A percentile compares a stretch with the other conserved stretches of the same genome.
Conservation (phyloP, 805 yeast species). For the Pichia heedii region DNA sequence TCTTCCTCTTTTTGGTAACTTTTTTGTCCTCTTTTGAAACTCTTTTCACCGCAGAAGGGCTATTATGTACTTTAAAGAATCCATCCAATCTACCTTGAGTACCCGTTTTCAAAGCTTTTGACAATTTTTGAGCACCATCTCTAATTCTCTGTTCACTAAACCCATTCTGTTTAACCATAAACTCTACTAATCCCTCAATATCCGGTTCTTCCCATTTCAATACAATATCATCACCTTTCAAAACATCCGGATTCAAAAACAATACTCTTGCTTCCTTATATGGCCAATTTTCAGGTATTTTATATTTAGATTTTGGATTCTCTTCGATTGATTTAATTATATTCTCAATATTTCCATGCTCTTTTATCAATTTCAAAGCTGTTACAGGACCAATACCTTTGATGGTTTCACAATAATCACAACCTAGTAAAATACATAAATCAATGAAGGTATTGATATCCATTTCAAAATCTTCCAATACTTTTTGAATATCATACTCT, state of each 20-base stretch:
- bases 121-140: slow-evolving; percentile 76
- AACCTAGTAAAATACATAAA: slow-evolving; percentile 85
- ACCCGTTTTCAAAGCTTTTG: slow-evolving; percentile 75
- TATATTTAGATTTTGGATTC: slow-evolving; percentile 55
- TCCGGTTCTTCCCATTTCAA: slow-evolving; percentile 89
- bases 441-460: slow-evolving; percentile 72
- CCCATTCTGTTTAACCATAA: slow-evolving; percentile 79
- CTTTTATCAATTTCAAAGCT: slow-evolving; percentile 79
- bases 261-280: slow-evolving; percentile 78
- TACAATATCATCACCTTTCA: slow-evolving; percentile 48
- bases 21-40: slow-evolving; percentile 24
- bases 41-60: slow-evolving; percentile 30
- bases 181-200: slow-evolving; percentile 71
- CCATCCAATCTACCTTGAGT: slow-evolving; percentile 91
- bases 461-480: slow-evolving; percentile 71
- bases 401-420: slow-evolving; percentile 95
- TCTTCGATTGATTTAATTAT: slow-evolving; percentile 57
- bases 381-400: slow-evolving; percentile 95
- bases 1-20: slow-evolving; percentile 12
- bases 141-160: slow-evolving; percentile 88
- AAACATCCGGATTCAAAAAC: slow-evolving; percentile 76
- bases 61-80: slow-evolving; percentile 58
- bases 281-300: slow-evolving; percentile 94
- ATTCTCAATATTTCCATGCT: slow-evolving; percentile 73
- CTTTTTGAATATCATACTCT: slow-evolving; percentile 61